Evolutionary conservation across 768 basidiomycete genomes (phyloP).

Genomic region (Calocybe gangraenosa): DNA sequence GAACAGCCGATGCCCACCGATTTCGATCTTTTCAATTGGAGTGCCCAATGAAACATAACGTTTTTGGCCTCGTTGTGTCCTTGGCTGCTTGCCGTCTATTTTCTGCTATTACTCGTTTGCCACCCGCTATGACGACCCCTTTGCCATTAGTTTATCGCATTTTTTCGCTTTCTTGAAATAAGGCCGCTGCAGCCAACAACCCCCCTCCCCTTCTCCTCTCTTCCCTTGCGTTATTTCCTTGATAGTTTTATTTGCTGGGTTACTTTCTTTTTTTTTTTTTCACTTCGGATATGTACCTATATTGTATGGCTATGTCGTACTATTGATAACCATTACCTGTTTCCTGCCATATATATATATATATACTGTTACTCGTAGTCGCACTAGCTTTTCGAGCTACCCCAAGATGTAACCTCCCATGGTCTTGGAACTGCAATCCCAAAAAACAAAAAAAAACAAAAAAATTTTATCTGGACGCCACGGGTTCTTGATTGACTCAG

Average conservation of each 20-base stretch:
- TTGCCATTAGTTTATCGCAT: slow-evolving; percentile 19
- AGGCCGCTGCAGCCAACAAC: slow-evolving; percentile 12
- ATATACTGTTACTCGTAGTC: no score
- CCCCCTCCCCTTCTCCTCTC: slow-evolving; percentile 3
- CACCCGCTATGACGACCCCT: slow-evolving; percentile 18
- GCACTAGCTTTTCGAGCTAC: no score
- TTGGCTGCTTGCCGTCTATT: slow-evolving; percentile 1
- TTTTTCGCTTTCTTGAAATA: slow-evolving; percentile 21
- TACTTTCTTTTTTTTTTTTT: slow-evolving; percentile 5
- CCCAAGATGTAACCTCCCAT: no score
- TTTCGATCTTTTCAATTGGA: slow-evolving; percentile 60
- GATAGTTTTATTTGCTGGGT: background rate
- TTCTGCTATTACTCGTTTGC: slow-evolving; percentile 1
- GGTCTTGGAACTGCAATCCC: no score
- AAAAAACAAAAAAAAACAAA: no score
- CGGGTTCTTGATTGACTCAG: no score
- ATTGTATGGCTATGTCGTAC: slow-evolving; percentile 21
- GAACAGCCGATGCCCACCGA: slow-evolving; percentile 43
- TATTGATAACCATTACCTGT: slow-evolving; percentile 16
- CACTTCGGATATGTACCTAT: slow-evolving; percentile 22
- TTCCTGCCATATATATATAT: background rate
- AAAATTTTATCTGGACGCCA: no score
- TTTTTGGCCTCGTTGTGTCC: background rate
- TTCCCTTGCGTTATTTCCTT: background rate
- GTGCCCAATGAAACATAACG: slow-evolving; percentile 25